A percentile compares a stretch with the other conserved stretches of the same genome.
These are phyloP conservation scores for Stellera chamaejasme DNA, from an alignment of 345 rosid genomes.

Conservation along the genomic window DNA sequence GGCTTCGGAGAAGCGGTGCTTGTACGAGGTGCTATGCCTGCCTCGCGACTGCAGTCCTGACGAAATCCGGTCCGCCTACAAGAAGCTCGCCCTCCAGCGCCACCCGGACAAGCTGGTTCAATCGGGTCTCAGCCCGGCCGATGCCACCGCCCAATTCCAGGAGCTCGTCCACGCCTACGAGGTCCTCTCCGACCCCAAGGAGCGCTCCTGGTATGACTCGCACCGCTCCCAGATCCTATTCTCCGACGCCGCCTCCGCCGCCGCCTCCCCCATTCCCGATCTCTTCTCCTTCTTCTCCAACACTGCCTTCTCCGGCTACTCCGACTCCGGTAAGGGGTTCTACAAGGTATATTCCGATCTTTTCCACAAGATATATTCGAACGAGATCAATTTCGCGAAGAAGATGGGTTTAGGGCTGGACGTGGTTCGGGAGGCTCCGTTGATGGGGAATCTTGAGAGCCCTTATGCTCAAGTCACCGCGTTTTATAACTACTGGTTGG, in stretches of 20 bases:
- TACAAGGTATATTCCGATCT: slow-evolving; percentile 78
- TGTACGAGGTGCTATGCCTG: slow-evolving; percentile 74
- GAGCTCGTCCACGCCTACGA: slow-evolving; percentile 84
- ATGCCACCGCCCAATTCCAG: slow-evolving; percentile 91
- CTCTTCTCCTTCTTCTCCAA: slow-evolving; percentile 75
- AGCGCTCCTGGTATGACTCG: slow-evolving; percentile 91
- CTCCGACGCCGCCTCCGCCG: slow-evolving; percentile 42
- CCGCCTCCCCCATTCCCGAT: slow-evolving; percentile 48
- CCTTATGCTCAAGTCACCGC: slow-evolving; percentile 75
- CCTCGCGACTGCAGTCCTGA: slow-evolving; percentile 53
- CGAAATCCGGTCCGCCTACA: slow-evolving; percentile 77
- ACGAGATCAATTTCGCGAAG: slow-evolving; percentile 53
- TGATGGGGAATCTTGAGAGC: slow-evolving; percentile 83
- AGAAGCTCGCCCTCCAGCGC: slow-evolving; percentile 77
- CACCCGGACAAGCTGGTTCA: slow-evolving; percentile 96
- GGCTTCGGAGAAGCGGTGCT: slow-evolving; percentile 82
- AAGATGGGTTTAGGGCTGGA: slow-evolving; percentile 56
- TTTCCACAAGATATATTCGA: slow-evolving; percentile 45
- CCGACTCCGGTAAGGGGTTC: slow-evolving; percentile 71
- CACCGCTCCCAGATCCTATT: slow-evolving; percentile 93
- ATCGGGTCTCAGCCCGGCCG: slow-evolving; percentile 62
- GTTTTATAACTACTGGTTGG: slow-evolving; percentile 78
- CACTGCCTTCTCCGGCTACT: slow-evolving; percentile 55
- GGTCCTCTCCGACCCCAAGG: slow-evolving; percentile 81
- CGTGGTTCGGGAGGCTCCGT: slow-evolving; percentile 55